These are phyloP conservation scores for Pyrus pyrifolia DNA, from an alignment of 306 rosid species.

Conservation along the genomic window DNA sequence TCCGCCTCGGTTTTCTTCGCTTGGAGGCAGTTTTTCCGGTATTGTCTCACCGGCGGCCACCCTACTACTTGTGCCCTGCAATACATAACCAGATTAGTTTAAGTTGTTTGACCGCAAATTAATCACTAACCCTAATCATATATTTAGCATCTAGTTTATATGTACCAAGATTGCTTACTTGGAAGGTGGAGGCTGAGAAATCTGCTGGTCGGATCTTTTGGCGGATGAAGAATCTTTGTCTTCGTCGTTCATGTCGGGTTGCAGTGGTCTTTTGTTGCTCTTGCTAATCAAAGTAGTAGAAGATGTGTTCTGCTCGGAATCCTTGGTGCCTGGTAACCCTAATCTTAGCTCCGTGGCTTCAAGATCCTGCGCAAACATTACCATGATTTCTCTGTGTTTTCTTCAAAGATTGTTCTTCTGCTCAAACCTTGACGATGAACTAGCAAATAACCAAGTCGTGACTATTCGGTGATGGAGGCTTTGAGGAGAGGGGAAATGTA, in stretches of 20 bases:
- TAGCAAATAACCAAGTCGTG: not conserved
- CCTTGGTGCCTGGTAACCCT: constrained; percentile 28
- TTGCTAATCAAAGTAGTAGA: not conserved
- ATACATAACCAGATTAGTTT: not conserved
- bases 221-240: not conserved
- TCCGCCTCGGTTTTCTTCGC: constrained; percentile 7
- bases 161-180: constrained; percentile 29
- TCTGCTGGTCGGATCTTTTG: not conserved
- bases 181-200: constrained; percentile 23
- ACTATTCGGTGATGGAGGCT: not conserved
- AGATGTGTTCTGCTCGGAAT: constrained; percentile 4
- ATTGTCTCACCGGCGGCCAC: constrained; percentile 47
- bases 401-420: not conserved
- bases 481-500: not conserved
- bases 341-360: constrained; percentile 52
- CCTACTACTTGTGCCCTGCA: constrained; percentile 45
- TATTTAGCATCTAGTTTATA: not conserved
- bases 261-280: constrained; percentile 35
- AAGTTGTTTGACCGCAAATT: not conserved
- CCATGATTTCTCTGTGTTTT: not conserved
- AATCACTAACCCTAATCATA: not conserved
- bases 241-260: not conserved
- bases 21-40: constrained; percentile 31
- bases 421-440: not conserved
- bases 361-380: constrained; percentile 17